phyloP scores from a whole-genome alignment of 1,139 yeast species.

The Scheffersomyces lignicola region DNA sequence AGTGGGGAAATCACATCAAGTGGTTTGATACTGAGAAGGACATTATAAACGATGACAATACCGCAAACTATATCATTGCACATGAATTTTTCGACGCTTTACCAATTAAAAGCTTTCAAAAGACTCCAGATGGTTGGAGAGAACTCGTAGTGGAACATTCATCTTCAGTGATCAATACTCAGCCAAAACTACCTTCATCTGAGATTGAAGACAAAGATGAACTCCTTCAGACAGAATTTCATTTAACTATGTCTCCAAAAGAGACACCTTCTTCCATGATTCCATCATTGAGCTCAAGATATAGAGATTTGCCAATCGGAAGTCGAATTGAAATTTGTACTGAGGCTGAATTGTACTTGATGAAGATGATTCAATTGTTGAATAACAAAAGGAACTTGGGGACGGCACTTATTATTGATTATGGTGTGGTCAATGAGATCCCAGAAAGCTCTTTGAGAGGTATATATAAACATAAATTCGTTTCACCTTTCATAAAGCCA shows the following conservation, averaged over 20 bases:
- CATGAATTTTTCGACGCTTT: slow-evolving; percentile 90
- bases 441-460: slow-evolving; percentile 68
- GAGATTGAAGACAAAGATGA: slow-evolving; percentile 11
- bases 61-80: slow-evolving; percentile 68
- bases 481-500: slow-evolving; percentile 72
- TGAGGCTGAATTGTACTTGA: slow-evolving; percentile 59
- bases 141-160: slow-evolving; percentile 67
- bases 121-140: slow-evolving; percentile 70
- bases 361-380: slow-evolving; percentile 46
- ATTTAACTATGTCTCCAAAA: slow-evolving; percentile 56
- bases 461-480: slow-evolving; percentile 69
- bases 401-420: slow-evolving; percentile 73
- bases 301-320: slow-evolving; percentile 52
- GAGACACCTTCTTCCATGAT: slow-evolving; percentile 66
- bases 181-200: slow-evolving; percentile 25
- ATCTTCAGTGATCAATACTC: slow-evolving; percentile 42
- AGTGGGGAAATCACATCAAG: slow-evolving; percentile 53
- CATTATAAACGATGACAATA: slow-evolving; percentile 34
- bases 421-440: slow-evolving; percentile 62
- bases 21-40: slow-evolving; percentile 78
- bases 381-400: slow-evolving; percentile 44
- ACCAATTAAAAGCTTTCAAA: slow-evolving; percentile 71
- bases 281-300: slow-evolving; percentile 56
- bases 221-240: slow-evolving; percentile 48
- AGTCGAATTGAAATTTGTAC: slow-evolving; percentile 74